phyloP scores from a whole-genome alignment of 345 rosid genomes.

The Pugionium dolabratum region DNA sequence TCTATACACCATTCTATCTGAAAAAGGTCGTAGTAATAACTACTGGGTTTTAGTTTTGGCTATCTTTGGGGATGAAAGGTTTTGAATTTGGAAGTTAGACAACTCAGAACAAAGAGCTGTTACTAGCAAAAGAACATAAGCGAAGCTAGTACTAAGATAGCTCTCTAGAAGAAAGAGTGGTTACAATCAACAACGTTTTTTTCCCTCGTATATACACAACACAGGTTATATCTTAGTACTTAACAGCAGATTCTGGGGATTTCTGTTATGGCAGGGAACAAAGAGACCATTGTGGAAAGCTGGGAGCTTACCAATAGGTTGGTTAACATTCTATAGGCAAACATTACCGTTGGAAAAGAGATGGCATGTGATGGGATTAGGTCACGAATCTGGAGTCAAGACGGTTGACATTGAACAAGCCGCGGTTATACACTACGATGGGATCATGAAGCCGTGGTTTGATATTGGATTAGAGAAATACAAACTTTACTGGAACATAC shows the following conservation, averaged over 20 bases:
- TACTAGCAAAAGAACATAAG: slow-evolving; percentile 17
- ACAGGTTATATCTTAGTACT: too few relatives aligned
- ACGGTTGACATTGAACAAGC: slow-evolving; percentile 57
- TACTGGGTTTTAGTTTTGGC: too few relatives aligned
- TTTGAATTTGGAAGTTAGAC: too few relatives aligned
- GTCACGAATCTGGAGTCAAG: slow-evolving; percentile 57
- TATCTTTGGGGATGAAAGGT: too few relatives aligned
- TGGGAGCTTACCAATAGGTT: slow-evolving; percentile 85
- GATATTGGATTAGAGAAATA: slow-evolving; percentile 74
- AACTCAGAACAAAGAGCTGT: too few relatives aligned
- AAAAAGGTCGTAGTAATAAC: too few relatives aligned
- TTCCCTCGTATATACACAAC: too few relatives aligned
- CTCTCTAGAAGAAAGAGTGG: slow-evolving; percentile 18
- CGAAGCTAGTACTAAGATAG: neutral
- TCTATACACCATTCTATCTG: neutral
- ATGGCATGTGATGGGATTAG: slow-evolving; percentile 85
- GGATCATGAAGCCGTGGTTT: slow-evolving; percentile 94
- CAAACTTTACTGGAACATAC: slow-evolving; percentile 71
- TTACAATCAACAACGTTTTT: neutral
- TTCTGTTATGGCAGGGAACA: slow-evolving; percentile 51
- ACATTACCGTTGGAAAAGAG: slow-evolving; percentile 69
- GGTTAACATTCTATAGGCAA: slow-evolving; percentile 78
- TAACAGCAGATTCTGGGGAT: too few relatives aligned
- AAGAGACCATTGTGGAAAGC: slow-evolving; percentile 69
- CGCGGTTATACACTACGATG: slow-evolving; percentile 87